Percentiles rank a stretch among this genome's conserved stretches.
phyloP scores from a whole-genome alignment of 2,329 filamentous ascomycete species.

The Diaporthe sp. region DNA sequence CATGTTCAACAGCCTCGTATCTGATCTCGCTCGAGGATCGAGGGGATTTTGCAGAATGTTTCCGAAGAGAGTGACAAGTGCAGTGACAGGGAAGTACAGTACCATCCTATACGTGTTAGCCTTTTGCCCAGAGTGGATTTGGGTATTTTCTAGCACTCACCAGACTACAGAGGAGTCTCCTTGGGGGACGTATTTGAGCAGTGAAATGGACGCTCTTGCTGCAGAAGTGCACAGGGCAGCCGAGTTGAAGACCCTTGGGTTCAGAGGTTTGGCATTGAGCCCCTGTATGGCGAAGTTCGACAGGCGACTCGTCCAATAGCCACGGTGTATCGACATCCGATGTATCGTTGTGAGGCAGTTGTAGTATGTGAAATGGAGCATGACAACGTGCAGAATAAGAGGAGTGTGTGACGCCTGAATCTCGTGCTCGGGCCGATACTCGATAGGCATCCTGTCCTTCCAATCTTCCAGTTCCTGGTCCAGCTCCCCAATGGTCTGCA shows the following conservation, averaged over 20 bases:
- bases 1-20: constrained; percentile 89
- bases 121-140: background rate
- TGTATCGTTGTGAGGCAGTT: constrained; percentile 98
- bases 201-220: constrained; percentile 89
- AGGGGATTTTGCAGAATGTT: constrained; percentile 96
- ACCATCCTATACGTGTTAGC: constrained; percentile 72
- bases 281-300: constrained; percentile 97
- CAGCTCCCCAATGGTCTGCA: constrained; percentile 95
- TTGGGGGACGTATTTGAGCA: constrained; percentile 96
- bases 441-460: constrained; percentile 95
- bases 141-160: constrained; percentile 61
- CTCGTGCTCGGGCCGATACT: constrained; percentile 97
- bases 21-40: constrained; percentile 86
- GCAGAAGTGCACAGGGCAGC: constrained; percentile 93
- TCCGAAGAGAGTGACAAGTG: constrained; percentile 93
- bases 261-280: constrained; percentile 88
- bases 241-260: constrained; percentile 93
- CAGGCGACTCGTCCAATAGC: constrained; percentile 95
- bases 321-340: constrained; percentile 97
- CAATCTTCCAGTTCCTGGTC: constrained; percentile 91
- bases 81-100: constrained; percentile 95
- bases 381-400: constrained; percentile 92
- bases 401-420: constrained; percentile 94
- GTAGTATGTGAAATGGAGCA: constrained; percentile 96
- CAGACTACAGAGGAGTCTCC: constrained; percentile 96